Base-by-base conservation (phyloP, 805 yeast genomes). In the Yamadazyma takamatsuzukensis region DNA sequence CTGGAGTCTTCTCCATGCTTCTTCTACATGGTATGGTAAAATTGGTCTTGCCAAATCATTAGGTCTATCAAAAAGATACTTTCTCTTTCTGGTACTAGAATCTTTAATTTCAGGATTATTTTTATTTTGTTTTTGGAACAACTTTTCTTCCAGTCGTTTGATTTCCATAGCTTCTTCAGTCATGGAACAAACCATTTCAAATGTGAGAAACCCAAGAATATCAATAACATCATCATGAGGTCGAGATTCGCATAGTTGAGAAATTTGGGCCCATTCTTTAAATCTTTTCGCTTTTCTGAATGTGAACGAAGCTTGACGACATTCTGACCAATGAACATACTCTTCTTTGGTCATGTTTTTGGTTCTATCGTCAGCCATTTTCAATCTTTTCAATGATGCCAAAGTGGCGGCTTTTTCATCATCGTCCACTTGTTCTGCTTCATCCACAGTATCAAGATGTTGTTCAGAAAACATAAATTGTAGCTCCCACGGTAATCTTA, bases 291-390 rank as follows among this genome's bases (percentile, higher is more conserved):
- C 83, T 55, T 93, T 93, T 46, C 97, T 73, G 50, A 88, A 93
- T 1, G 98, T 93, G 56, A 93, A 93, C 38, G 94, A 81, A 1
- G 97, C 97, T 57, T 93, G 98, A 41, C 98, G 76, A 60, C 98
- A 93, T 52, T 93, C 98, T 9, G 96, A 85, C 97, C 97, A 93
- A 55, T 93, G 98, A 12, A 89, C 98, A 51, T 93, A 93, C 54
- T 93, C 98, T 49, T 93, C 96, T 51, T 80, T 83, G 1, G 98
- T 93, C 98, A 93, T 93, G 45, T 82, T 74, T 43, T 70, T 76
- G 0, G 98, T 93, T 41, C 98, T 71, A 32, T 93, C 96, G 59
- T 93, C 98, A 4, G 97, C 97, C 58, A 77, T 80, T 49, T 88
- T 87, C 44, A 93, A 70, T 37, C 97, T 68, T 55, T 88, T 87